A percentile compares a stretch with the other conserved stretches of the same genome.
phyloP scores from a whole-genome alignment of 495 filamentous ascomycete genomes.

The Apiosordaria backusii region DNA sequence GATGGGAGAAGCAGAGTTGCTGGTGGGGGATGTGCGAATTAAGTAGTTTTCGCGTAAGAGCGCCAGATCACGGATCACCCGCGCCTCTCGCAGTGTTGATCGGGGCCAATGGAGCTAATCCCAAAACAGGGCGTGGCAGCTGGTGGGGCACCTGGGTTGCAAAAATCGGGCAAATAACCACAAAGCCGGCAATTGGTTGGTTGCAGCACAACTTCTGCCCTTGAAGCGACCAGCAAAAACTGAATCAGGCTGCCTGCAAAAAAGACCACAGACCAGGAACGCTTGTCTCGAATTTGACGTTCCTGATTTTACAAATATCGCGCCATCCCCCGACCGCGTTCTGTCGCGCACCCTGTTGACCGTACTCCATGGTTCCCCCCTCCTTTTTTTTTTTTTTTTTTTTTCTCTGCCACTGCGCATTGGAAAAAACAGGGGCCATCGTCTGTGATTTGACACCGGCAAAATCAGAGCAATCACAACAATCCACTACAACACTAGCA shows the following conservation, averaged over 20 bases:
- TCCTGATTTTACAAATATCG: conserved; percentile 29
- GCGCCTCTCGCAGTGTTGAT: conserved; percentile 32
- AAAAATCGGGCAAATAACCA: conserved; percentile 14
- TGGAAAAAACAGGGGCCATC: conserved; percentile 1
- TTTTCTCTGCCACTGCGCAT: background rate
- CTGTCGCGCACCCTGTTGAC: background rate
- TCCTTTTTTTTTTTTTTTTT: too few relatives aligned
- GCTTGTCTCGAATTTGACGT: conserved; percentile 3
- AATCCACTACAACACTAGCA: conserved; percentile 12
- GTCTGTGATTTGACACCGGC: background rate
- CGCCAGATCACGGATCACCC: conserved; percentile 46
- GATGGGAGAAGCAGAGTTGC: conserved; percentile 33
- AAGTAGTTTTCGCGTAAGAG: conserved; percentile 53
- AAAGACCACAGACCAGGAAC: conserved; percentile 1
- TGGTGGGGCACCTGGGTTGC: conserved; percentile 14
- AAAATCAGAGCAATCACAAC: conserved; percentile 6
- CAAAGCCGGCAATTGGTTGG: conserved; percentile 22
- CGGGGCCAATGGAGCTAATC: conserved; percentile 41
- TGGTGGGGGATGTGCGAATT: conserved; percentile 47
- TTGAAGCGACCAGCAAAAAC: background rate
- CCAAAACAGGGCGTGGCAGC: conserved; percentile 26
- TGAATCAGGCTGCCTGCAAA: background rate
- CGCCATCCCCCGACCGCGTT: conserved; percentile 6
- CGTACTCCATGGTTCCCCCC: background rate
- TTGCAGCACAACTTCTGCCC: background rate